phyloP scores from a whole-genome alignment of 179 eudicot genomes.

The Corrigiola litoralis region DNA sequence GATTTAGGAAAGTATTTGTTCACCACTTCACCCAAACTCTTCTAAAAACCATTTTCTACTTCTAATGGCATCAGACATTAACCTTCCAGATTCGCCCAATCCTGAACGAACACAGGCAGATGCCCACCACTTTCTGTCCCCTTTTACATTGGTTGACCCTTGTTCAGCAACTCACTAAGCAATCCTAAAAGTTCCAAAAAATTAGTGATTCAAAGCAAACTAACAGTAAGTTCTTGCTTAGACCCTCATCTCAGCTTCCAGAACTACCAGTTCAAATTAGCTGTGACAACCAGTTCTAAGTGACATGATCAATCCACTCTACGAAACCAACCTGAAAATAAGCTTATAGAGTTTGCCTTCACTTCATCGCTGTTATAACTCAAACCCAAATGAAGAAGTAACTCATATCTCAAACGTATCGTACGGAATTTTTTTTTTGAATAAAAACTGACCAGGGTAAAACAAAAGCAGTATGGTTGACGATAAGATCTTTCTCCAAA shows the following conservation, averaged over 20 bases:
- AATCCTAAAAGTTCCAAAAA: too few relatives aligned
- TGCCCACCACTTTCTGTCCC: background rate
- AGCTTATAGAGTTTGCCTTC: background rate
- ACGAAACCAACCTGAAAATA: background rate
- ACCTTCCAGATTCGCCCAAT: too few relatives aligned
- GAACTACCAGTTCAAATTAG: background rate
- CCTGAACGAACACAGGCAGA: too few relatives aligned
- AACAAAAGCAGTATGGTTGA: background rate
- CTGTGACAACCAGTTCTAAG: background rate
- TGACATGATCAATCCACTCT: background rate
- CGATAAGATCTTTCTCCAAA: background rate
- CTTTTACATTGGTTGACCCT: background rate
- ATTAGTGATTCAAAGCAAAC: too few relatives aligned
- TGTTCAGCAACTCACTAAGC: background rate
- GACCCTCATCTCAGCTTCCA: background rate
- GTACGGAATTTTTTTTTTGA: background rate
- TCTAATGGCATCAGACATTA: too few relatives aligned
- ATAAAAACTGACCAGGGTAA: background rate
- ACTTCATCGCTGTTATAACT: too few relatives aligned
- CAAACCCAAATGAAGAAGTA: too few relatives aligned
- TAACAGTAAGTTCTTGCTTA: background rate
- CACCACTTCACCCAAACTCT: too few relatives aligned
- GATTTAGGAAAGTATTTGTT: too few relatives aligned
- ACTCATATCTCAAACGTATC: too few relatives aligned
- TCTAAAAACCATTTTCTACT: too few relatives aligned